These are phyloP conservation scores for Lonicera japonica DNA, from an alignment of 129 eudicot species.

Conservation along the genomic window DNA sequence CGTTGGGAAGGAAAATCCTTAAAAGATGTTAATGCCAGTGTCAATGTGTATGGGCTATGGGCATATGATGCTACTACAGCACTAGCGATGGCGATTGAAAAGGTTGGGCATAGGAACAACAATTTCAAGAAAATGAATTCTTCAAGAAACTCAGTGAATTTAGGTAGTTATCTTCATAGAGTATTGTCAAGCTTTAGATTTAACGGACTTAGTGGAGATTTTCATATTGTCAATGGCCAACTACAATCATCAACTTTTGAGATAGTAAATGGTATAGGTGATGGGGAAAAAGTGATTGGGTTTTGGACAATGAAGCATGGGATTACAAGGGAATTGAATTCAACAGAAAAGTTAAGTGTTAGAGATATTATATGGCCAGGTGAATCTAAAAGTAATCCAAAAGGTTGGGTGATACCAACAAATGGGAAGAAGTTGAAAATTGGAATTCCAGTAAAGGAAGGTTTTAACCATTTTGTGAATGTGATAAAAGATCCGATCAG, in stretches of 20 bases:
- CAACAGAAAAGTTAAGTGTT: constrained; percentile 7
- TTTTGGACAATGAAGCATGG: constrained; percentile 24
- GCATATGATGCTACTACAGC: constrained; percentile 24
- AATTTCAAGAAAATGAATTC: neutral
- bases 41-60: constrained; percentile 17
- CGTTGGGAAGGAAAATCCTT: constrained; percentile 18
- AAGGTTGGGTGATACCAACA: constrained; percentile 40
- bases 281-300: constrained; percentile 20
- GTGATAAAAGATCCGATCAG: constrained; percentile 8
- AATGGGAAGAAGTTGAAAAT: constrained; percentile 25
- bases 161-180: constrained; percentile 18
- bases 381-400: constrained; percentile 23
- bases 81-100: constrained; percentile 21
- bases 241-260: constrained; percentile 17
- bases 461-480: constrained; percentile 27
- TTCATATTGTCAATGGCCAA: constrained; percentile 24
- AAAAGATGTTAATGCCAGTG: too few species aligned
- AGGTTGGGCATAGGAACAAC: neutral
- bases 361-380: constrained; percentile 48
- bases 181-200: constrained; percentile 14
- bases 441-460: constrained; percentile 31
- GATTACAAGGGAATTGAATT: neutral
- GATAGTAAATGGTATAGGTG: constrained; percentile 31
- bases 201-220: constrained; percentile 32
- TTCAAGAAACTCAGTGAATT: neutral